Base-by-base conservation (phyloP, 345 rosid genomes). In the Eucalyptus pumila region DNA sequence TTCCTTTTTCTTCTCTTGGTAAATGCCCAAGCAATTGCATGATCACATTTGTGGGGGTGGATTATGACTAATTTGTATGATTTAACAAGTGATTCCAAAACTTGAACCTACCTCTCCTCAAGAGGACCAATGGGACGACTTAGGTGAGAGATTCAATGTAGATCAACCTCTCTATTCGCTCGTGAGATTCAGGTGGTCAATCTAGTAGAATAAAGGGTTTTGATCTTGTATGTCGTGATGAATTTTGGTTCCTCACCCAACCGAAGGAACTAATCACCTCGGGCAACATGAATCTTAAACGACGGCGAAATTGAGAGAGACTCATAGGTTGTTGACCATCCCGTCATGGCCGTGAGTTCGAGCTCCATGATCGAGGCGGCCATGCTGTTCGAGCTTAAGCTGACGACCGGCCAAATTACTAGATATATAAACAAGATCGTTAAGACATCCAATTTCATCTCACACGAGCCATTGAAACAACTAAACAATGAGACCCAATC, bases 361-460 rank as follows among this genome's bases (percentile, higher is more conserved):
- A 62, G 34, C 72, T 30, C 72, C 14, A 30, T 62, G 72, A 62
- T 62, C 5, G 72, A 62, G 72, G 72, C 34, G 72, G 72, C 72
- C 72, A 30, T 30, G 72, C 34, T 30, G 32, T 27, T 30, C 9
- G 34, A 62, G 15, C 17, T 62, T n/a, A 14, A 62, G 72, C 72
- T 3, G 9, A 52, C 2, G 4, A 52, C 23, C 4, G 9, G 34
- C 32, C 32, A 60, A 60, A 60, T 60, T 27, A 5, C 2, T 60
- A 10, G 62, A 56, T 50, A 56, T 0, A 56, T 5, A 11, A 26
- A 0, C 30, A 0, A 30, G 34, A 62, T 62, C 0, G 34, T 30
- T 0, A 1, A 27, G 34, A 62, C 34, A 30, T 62, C 9, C 9
- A 30, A 30, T 62, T 62, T 27, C 17, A 4, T 62, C 34, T 14